Evolutionary conservation across 169 alveolate genomes (phyloP), one percentile per base, ranked within the genome.

Genomic region (Plasmodium berghei): DNA sequence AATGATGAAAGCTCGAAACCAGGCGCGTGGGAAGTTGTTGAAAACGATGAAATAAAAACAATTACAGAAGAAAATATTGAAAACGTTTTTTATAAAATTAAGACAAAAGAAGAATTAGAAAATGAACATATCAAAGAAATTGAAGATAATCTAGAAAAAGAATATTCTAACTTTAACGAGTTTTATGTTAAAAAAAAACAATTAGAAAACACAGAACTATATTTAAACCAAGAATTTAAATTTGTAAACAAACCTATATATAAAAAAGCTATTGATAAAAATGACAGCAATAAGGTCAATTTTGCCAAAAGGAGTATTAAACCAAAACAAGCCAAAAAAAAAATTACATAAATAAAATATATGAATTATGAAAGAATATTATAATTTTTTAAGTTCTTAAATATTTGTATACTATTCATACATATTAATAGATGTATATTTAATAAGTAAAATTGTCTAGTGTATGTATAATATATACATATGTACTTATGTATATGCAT

Each of bases 111-210:
- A 48, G 74, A 83, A 69, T 42, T 67, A 55, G 90, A 83, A 70
- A 56, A 83, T 26, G 90, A 66, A 10, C n/a, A 69, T 34, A 54
- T 83, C 12, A 54, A 22, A 48, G 52, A 69, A 16, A 24, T 83
- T 18, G 72, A 83, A 52, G 73, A 83, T 14, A 28, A 83, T 83
- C 22, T 83, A 14, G 72, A 62, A 42, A 24, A 83, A 28, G 90
- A 83, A 83, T 83, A 69, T 83, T 66, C 90, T 42, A 46, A 52
- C 10, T 69, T 18, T 46, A 69, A 83, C 58, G 86, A 83, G 56
- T 83, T 83, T 69, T 83, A 83, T 83, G 46, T 83, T 9, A 69
- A 67, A 69, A 83, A 83, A 83, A 83, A 83, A 56, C 86, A 83
- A 83, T 70, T 83, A 28, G 90, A 83, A 28, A 83, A 67, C 70